Evolutionary conservation across 805 yeast genomes (phyloP).

Genomic region (Vanderwaltozyma verrucispora): DNA sequence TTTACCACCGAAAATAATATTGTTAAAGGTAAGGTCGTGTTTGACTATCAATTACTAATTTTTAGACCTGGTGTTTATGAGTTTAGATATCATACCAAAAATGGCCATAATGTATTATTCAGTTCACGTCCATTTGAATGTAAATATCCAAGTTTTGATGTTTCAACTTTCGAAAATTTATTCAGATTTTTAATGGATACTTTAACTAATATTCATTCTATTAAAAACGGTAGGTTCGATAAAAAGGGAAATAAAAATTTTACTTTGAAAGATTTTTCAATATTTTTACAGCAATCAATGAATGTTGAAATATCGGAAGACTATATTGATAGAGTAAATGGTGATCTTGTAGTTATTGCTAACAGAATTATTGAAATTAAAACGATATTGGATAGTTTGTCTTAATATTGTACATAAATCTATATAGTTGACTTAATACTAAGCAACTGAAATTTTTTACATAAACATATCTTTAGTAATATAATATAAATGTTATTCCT

Average conservation of each 20-base stretch:
- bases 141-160: neutral
- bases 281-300: neutral
- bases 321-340: neutral
- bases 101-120: neutral
- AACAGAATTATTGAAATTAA: neutral
- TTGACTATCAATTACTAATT: conserved; percentile 25
- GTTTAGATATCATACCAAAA: conserved; percentile 1
- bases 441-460: too few relatives aligned
- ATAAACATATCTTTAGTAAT: too few relatives aligned
- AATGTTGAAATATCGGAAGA: neutral
- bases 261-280: neutral
- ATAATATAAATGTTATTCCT: too few relatives aligned
- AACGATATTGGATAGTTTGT: neutral
- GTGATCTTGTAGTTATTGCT: neutral
- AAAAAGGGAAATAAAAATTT: neutral
- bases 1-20: conserved; percentile 5
- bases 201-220: neutral
- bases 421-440: too few relatives aligned
- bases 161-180: neutral
- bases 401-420: neutral
- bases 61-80: conserved; percentile 2
- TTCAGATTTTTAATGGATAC: neutral
- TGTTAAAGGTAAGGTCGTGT: conserved; percentile 38
- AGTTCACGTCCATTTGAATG: neutral
- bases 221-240: neutral